phyloP scores from a whole-genome alignment of 768 basidiomycete genomes.

The Suillus clintonianus region DNA sequence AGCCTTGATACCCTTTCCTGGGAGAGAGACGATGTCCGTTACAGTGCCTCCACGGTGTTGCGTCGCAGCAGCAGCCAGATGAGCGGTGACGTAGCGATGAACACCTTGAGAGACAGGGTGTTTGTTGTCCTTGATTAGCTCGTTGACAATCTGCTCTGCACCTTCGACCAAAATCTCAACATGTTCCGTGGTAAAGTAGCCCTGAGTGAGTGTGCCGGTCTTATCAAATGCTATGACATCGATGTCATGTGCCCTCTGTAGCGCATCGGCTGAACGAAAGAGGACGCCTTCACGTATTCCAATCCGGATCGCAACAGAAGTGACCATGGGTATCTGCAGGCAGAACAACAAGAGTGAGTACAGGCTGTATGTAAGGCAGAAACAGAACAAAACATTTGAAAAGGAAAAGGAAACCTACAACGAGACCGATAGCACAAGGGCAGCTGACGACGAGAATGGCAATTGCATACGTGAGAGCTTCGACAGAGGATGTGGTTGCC shows the following conservation, averaged over 20 bases:
- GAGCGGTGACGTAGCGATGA: constrained; percentile 27
- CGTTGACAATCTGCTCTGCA: constrained; percentile 27
- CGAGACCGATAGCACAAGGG: too few species aligned
- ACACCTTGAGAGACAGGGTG: constrained; percentile 41
- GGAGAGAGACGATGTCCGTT: constrained; percentile 28
- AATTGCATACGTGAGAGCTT: too few species aligned
- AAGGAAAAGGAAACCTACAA: too few species aligned
- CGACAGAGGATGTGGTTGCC: constrained; percentile 26
- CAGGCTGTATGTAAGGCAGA: too few species aligned
- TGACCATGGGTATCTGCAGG: constrained; percentile 23
- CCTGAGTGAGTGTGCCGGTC: constrained; percentile 57
- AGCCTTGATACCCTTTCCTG: constrained; percentile 39
- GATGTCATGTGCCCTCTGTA: constrained; percentile 44
- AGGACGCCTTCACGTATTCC: constrained; percentile 23
- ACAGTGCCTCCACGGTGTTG: constrained; percentile 10
- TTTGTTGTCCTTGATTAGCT: constrained; percentile 33
- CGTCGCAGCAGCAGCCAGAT: background rate
- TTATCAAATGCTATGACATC: constrained; percentile 57
- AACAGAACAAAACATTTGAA: too few species aligned
- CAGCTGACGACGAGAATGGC: too few species aligned
- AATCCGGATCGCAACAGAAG: constrained; percentile 19
- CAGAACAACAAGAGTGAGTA: too few species aligned
- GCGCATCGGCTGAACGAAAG: constrained; percentile 42
- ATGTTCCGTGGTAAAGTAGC: constrained; percentile 41
- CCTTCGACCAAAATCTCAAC: constrained; percentile 25